phyloP scores from a whole-genome alignment of 805 yeast genomes.

The Yamadazyma scolyti region DNA sequence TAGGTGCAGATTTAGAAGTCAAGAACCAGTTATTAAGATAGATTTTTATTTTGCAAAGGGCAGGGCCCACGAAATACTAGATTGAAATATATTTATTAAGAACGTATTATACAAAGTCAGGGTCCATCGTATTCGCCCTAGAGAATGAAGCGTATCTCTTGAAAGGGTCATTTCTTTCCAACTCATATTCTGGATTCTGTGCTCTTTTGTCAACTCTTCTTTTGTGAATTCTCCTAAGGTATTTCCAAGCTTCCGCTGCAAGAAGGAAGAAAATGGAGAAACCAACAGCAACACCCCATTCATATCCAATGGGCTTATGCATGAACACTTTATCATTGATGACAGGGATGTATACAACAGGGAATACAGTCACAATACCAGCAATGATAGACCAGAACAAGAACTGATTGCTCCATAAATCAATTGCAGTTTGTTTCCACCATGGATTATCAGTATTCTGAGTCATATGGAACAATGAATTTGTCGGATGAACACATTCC shows the following conservation, averaged over 20 bases:
- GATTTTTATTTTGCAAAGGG: no score
- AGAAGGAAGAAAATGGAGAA: slow-evolving; percentile 25
- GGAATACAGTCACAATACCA: slow-evolving; percentile 34
- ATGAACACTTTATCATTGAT: slow-evolving; percentile 37
- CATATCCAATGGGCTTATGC: slow-evolving; percentile 35
- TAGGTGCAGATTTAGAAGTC: slow-evolving; percentile 53
- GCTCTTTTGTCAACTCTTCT: slow-evolving; percentile 15
- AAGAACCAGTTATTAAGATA: slow-evolving; percentile 46
- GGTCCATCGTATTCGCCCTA: slow-evolving; percentile 31
- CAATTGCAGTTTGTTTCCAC: slow-evolving; percentile 33
- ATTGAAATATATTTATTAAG: background rate
- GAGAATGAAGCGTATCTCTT: slow-evolving; percentile 38
- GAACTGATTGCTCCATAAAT: slow-evolving; percentile 33
- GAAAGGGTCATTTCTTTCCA: slow-evolving; percentile 39
- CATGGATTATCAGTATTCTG: slow-evolving; percentile 33
- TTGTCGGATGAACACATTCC: slow-evolving; percentile 36
- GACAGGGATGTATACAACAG: slow-evolving; percentile 39
- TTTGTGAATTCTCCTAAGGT: slow-evolving; percentile 33
- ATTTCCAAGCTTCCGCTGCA: slow-evolving; percentile 37
- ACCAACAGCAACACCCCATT: slow-evolving; percentile 37
- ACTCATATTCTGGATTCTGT: slow-evolving; percentile 33
- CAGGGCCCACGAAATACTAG: background rate
- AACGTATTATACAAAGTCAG: slow-evolving; percentile 1
- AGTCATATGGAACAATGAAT: slow-evolving; percentile 34
- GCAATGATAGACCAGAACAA: slow-evolving; percentile 36